Percentiles rank a stretch among this genome's conserved stretches.
Evolutionary conservation across 192 early-diverging fungal genomes (phyloP).

Genomic region (Borealophlyctis nickersoniae): DNA sequence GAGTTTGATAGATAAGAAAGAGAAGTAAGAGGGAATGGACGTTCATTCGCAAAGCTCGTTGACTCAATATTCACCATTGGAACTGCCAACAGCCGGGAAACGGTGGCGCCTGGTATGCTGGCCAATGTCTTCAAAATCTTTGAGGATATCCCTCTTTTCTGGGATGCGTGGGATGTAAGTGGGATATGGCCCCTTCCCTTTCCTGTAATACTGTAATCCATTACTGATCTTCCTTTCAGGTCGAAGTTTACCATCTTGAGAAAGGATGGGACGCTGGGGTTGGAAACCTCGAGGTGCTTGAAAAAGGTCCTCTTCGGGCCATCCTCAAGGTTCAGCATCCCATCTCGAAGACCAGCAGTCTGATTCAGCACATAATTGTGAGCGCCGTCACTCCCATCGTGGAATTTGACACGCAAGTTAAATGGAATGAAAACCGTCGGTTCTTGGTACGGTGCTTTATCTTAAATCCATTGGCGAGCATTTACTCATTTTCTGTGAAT

Average conservation of each 20-base stretch:
- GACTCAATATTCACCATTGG: background rate
- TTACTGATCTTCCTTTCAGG: too few species aligned
- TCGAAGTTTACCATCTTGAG: constrained; percentile 93
- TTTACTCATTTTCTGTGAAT: constrained; percentile 2
- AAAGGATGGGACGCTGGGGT: constrained; percentile 65
- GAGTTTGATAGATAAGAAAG: constrained; percentile 59
- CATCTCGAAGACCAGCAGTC: constrained; percentile 62
- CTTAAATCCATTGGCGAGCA: background rate
- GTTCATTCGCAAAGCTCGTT: background rate
- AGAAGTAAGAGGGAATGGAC: constrained; percentile 43
- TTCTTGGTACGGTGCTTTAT: constrained; percentile 57
- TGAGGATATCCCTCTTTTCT: constrained; percentile 85
- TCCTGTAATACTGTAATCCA: too few species aligned
- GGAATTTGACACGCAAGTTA: constrained; percentile 85
- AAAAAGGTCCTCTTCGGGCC: constrained; percentile 78
- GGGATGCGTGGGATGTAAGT: constrained; percentile 76
- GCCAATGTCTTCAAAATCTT: constrained; percentile 80
- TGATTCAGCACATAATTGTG: constrained; percentile 76
- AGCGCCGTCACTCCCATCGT: constrained; percentile 66
- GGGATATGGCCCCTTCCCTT: background rate
- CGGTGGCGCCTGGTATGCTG: constrained; percentile 45
- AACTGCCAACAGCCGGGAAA: constrained; percentile 9
- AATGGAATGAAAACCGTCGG: constrained; percentile 90
- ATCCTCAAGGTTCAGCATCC: constrained; percentile 65
- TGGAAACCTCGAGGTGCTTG: constrained; percentile 58